Evolutionary conservation across 768 basidiomycete genomes (phyloP), one percentile per base, ranked within the genome.

Genomic region (Macrolepiota albuminosa): DNA sequence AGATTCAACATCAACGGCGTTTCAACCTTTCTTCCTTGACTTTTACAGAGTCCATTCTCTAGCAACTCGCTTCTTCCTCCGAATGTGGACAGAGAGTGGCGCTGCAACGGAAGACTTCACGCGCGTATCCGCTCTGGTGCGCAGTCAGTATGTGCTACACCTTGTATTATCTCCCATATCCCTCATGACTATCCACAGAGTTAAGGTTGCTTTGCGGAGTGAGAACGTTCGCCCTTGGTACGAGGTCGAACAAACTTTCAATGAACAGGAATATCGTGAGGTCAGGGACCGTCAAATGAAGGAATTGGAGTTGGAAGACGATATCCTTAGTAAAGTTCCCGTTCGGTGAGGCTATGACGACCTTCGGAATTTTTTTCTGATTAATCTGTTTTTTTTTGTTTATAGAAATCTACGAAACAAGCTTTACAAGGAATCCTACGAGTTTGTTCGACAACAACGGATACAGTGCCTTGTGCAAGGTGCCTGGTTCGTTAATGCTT

Each of bases 41-140:
- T 91, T 95, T 68, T 81, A 83, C 68, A 86, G 81, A 63, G 87
- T 93, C 5, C 94, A 97, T 71, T 76, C 81, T 10, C 75, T 94
- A n/a, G 89, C 89, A 6, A 85, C 87, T 4, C 83, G 84, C 49
- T 95, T 95, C 76, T 95, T 95, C 73, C 75, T 93, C n/a, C 83
- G 91, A 37, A 93, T 96, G 85, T 96, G 92, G 93, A 83, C 81
- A 65, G 94, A 96, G 70, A 91, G 89, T 66, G 87, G 88, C 13
- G 89, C 94, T 1, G 85, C 88, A 4, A 67, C 71, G 13, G 85
- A 78, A 21, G 94, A 96, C 72, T 93, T 94, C 63, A 78, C 81
- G 39, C 86, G 95, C 10, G 85, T 96, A 10, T 82, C 83, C 37
- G 88, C 86, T 6, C 76, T 95, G 21, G 87, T 88, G 39, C 84